phyloP scores from a whole-genome alignment of 352 stramenopile genomes.

The Globisporangium camurandrum region DNA sequence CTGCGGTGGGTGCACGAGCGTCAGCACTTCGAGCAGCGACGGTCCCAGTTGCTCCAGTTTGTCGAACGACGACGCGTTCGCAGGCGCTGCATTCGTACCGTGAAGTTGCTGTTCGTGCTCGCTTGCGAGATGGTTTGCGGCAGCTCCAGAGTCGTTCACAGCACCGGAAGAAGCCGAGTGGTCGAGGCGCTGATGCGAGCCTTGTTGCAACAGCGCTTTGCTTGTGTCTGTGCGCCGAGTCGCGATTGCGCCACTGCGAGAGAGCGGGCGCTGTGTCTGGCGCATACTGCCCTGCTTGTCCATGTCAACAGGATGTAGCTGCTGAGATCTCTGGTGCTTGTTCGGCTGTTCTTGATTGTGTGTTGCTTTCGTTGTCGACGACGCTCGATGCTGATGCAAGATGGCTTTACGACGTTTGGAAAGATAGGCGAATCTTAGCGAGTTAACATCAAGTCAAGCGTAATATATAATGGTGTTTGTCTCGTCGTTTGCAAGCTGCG shows the following conservation, averaged over 20 bases:
- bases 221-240: not conserved
- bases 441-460: too few relatives aligned
- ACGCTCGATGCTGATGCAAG: too few relatives aligned
- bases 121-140: not conserved
- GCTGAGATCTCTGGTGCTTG: too few relatives aligned
- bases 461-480: too few relatives aligned
- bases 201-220: slow-evolving; percentile 3
- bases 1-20: slow-evolving; percentile 29
- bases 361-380: too few relatives aligned
- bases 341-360: too few relatives aligned
- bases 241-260: not conserved
- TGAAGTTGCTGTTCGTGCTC: slow-evolving; percentile 1
- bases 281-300: slow-evolving; percentile 6
- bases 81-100: not conserved
- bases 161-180: not conserved
- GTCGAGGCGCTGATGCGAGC: not conserved
- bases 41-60: slow-evolving; percentile 34
- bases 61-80: slow-evolving; percentile 20
- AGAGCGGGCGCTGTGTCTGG: slow-evolving; percentile 4
- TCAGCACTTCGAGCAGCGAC: slow-evolving; percentile 43
- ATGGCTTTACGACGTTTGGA: too few relatives aligned
- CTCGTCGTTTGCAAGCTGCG: too few relatives aligned
- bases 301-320: too few relatives aligned
- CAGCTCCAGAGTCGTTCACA: not conserved
- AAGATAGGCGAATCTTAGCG: too few relatives aligned